These are phyloP conservation scores for Vicia villosa DNA, from an alignment of 306 rosid genomes.

Conservation along the genomic window DNA sequence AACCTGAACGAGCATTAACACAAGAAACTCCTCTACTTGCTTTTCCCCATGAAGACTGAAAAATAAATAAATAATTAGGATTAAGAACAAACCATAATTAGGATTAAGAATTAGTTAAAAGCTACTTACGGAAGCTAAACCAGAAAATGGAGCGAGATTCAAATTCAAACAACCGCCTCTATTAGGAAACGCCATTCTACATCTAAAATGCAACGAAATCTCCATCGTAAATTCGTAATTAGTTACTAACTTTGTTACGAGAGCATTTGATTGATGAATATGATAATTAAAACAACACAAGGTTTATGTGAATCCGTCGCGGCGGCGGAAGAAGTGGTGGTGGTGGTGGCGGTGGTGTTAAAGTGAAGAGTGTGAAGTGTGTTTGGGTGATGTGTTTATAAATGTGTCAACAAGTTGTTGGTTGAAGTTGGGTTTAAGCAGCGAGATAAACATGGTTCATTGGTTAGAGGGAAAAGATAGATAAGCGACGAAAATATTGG, in stretches of 20 bases:
- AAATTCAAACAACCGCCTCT: slow-evolving; percentile 45
- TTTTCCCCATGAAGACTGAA: slow-evolving; percentile 59
- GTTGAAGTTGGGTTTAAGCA: too few relatives aligned
- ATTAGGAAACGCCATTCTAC: slow-evolving; percentile 37
- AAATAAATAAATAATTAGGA: neutral
- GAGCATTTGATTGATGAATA: slow-evolving; percentile 3
- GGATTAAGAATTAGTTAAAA: neutral
- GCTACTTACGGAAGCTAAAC: neutral
- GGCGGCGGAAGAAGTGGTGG: neutral
- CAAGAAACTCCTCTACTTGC: slow-evolving; percentile 49
- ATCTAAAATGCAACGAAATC: neutral
- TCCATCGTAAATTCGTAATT: neutral
- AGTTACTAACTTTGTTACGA: neutral
- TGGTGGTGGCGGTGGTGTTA: neutral
- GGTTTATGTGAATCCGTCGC: neutral
- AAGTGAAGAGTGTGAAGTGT: neutral
- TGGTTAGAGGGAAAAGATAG: neutral
- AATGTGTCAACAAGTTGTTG: too few relatives aligned
- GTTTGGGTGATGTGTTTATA: too few relatives aligned
- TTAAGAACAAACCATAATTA: neutral
- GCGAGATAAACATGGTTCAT: neutral
- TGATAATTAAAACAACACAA: neutral
- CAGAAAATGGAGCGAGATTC: slow-evolving; percentile 48
- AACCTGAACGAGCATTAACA: slow-evolving; percentile 61
- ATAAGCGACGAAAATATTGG: neutral